These are phyloP conservation scores for Rhodotorula sp. DNA, from an alignment of 1,284 basidiomycete genomes.

Conservation along the genomic window DNA sequence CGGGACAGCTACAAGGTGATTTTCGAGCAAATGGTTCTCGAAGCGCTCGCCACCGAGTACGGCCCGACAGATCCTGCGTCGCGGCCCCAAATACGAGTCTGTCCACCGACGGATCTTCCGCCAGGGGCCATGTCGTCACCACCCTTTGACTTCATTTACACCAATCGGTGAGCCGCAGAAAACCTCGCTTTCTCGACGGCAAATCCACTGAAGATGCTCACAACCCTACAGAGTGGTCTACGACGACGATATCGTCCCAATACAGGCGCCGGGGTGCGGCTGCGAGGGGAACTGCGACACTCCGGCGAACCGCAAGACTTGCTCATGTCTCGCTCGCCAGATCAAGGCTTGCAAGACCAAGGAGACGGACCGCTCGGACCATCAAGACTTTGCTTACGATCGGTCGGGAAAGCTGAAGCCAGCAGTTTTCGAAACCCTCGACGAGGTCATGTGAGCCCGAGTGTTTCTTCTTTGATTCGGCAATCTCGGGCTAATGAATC, in stretches of 20 bases:
- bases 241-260: conserved; percentile 16
- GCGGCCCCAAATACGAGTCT: conserved; percentile 15
- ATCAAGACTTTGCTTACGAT: conserved; percentile 31
- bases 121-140: conserved; percentile 13
- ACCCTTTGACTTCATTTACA: conserved; percentile 35
- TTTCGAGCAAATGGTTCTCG: conserved; percentile 23
- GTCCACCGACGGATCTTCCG: conserved; percentile 6
- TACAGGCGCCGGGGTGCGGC: conserved; percentile 26
- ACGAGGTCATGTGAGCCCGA: conserved; percentile 27
- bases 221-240: conserved; percentile 15
- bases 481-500: no score
- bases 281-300: conserved; percentile 30
- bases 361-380: not conserved
- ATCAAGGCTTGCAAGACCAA: conserved; percentile 8
- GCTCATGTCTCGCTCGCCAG: conserved; percentile 27
- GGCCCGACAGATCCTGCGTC: not conserved
- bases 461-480: no score
- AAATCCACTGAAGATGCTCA: not conserved
- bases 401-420: not conserved
- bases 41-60: conserved; percentile 18
- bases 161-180: conserved; percentile 17
- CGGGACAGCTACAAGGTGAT: conserved; percentile 13
- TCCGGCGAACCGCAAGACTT: conserved; percentile 11
- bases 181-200: not conserved
- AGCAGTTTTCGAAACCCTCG: not conserved